Evolutionary conservation across 805 yeast genomes (phyloP), one percentile per base, ranked within the genome.

Genomic region (Jamesozyma piceae): DNA sequence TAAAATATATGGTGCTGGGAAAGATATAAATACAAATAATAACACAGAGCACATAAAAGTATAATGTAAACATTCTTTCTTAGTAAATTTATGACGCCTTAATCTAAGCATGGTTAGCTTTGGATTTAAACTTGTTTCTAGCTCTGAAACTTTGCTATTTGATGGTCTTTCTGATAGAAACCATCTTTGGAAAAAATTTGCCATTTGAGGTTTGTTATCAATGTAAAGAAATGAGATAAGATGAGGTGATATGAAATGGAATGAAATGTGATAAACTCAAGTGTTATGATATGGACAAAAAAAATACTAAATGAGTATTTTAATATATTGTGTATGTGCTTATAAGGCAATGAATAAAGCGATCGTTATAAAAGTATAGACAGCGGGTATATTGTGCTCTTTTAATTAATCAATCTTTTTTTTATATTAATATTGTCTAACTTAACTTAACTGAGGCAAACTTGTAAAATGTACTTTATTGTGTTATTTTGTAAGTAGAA

Each of bases 91-190:
- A 51, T 70, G 72, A 30, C 58, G 58, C 53, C 64, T 65, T 32
- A 78, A 55, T 49, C 64, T 66, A 38, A 57, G 49, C 34, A 78
- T 46, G 2, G 75, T 62, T 15, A 61, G 51, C 22, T 58, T 59
- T 10, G 76, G 69, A 51, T 72, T 68, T 5, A 77, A 64, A 24
- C 74, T 73, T 40, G 75, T 68, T 36, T 70, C 64, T 38, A 79
- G 54, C 49, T 76, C 75, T 15, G 52, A 37, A 3, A 49, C 39
- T 28, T 68, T 66, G 37, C 69, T 63, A 41, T 72, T 70, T 1
- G 70, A 62, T 22, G 74, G 73, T 56, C 69, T 74, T 47, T 78
- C 79, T 48, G 72, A 66, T 24, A 78, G 70, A 51, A 78, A 78
- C 57, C 72, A 71, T 51, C 64, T 63, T 50, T 71, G 66, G 60